These are phyloP conservation scores for Porcisia hertigi DNA, from an alignment of 208 protist species.

Conservation along the genomic window DNA sequence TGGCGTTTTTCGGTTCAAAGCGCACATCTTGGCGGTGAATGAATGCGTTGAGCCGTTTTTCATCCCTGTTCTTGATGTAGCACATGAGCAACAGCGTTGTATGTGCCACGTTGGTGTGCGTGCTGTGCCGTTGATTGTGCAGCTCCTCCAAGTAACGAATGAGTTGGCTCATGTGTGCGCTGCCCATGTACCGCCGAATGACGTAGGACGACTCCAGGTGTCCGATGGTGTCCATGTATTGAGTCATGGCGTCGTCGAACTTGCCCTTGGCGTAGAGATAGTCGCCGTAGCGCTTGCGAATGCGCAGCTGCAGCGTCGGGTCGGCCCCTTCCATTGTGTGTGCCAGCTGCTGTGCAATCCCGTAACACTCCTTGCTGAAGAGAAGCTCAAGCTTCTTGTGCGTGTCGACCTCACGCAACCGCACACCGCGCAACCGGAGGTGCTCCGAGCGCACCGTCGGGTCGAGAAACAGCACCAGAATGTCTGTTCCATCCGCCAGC, in stretches of 20 bases:
- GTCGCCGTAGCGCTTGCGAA: conserved; percentile 94
- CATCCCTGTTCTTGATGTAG: conserved; percentile 96
- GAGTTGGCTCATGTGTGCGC: conserved; percentile 93
- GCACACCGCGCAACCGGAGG: conserved; percentile 20
- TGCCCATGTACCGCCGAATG: conserved; percentile 95
- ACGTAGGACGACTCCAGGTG: conserved; percentile 96
- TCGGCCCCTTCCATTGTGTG: conserved; percentile 39
- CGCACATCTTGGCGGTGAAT: conserved; percentile 87
- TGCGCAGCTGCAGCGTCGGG: conserved; percentile 85
- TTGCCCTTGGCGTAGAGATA: conserved; percentile 89
- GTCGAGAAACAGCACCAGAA: conserved; percentile 86
- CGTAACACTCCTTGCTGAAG: conserved; percentile 95
- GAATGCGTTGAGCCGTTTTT: conserved; percentile 88
- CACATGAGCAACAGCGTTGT: conserved; percentile 97
- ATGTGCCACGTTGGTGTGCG: conserved; percentile 90
- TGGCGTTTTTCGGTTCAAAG: conserved; percentile 95
- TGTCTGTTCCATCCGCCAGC: conserved; percentile 69
- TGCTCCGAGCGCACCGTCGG: conserved; percentile 22
- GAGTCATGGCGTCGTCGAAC: conserved; percentile 86
- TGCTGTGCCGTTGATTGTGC: conserved; percentile 53
- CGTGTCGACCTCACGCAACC: conserved; percentile 91
- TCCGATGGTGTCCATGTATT: conserved; percentile 95
- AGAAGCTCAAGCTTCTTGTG: conserved; percentile 95
- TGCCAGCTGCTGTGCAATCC: conserved; percentile 93
- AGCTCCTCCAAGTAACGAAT: conserved; percentile 94